phyloP scores from a whole-genome alignment of 148 eudicot genomes.

The Gaultheria prostrata region DNA sequence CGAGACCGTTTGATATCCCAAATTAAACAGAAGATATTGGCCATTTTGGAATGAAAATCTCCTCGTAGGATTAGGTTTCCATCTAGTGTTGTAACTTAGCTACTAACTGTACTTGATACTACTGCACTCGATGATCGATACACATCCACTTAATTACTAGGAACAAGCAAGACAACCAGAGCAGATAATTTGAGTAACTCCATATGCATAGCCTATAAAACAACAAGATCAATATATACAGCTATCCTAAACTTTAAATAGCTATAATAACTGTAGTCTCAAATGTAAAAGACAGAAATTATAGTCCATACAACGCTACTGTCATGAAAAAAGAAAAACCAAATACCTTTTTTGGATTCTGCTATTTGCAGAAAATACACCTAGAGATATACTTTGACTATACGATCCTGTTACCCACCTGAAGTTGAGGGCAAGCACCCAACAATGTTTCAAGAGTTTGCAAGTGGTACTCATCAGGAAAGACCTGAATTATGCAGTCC shows the following conservation, averaged over 20 bases:
- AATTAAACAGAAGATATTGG: neutral
- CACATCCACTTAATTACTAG: neutral
- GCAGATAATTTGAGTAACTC: neutral
- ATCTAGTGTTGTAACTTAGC: neutral
- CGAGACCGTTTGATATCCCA: neutral
- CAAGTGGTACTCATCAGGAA: constrained; percentile 98
- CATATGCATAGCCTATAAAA: neutral
- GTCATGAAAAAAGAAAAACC: constrained; percentile 13
- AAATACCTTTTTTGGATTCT: neutral
- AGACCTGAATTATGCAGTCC: constrained; percentile 98
- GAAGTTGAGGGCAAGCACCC: constrained; percentile 95
- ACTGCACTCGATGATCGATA: neutral
- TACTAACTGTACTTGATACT: neutral
- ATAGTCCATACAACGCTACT: neutral
- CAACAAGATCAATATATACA: neutral
- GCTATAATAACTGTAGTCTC: neutral
- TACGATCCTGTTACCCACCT: constrained; percentile 42
- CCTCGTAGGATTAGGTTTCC: neutral
- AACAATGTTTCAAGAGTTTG: constrained; percentile 88
- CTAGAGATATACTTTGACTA: neutral
- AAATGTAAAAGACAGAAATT: neutral
- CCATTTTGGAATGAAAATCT: neutral
- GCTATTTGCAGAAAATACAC: neutral
- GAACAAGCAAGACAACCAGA: neutral
- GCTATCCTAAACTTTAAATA: neutral